Conservation (phyloP, 805 yeast genomes). For the Saturnispora halmiae region DNA sequence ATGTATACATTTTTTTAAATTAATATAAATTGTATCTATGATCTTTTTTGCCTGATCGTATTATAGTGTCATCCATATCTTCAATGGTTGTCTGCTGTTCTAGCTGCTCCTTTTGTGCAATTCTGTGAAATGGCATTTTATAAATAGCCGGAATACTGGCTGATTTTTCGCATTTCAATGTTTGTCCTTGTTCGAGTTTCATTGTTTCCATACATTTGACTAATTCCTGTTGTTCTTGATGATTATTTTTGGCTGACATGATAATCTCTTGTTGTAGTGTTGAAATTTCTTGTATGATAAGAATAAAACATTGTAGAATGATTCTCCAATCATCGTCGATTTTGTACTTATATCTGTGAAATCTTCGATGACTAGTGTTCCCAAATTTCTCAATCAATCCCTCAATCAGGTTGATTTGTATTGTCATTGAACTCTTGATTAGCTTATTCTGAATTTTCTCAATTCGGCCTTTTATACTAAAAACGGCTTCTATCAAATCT, state of each 20-base stretch:
- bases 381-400: neutral
- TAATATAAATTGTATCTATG: too few species aligned
- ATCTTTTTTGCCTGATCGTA: neutral
- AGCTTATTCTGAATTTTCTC: neutral
- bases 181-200: neutral
- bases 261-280: neutral
- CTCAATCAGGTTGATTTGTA: slow-evolving; percentile 1
- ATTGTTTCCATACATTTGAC: neutral
- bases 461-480: neutral
- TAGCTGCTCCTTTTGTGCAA: neutral
- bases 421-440: neutral
- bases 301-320: slow-evolving; percentile 3
- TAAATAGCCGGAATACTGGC: neutral
- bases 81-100: neutral
- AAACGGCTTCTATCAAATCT: neutral
- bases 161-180: neutral
- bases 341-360: too few species aligned
- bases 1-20: neutral
- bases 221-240: neutral
- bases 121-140: slow-evolving; percentile 4
- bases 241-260: neutral
- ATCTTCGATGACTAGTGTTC: neutral
- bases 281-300: slow-evolving; percentile 1
- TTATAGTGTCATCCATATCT: neutral
- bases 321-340: slow-evolving; percentile 7